Conservation (phyloP, 2,329 filamentous ascomycete genomes). For the Arthrobotrys pseudoclavata region DNA sequence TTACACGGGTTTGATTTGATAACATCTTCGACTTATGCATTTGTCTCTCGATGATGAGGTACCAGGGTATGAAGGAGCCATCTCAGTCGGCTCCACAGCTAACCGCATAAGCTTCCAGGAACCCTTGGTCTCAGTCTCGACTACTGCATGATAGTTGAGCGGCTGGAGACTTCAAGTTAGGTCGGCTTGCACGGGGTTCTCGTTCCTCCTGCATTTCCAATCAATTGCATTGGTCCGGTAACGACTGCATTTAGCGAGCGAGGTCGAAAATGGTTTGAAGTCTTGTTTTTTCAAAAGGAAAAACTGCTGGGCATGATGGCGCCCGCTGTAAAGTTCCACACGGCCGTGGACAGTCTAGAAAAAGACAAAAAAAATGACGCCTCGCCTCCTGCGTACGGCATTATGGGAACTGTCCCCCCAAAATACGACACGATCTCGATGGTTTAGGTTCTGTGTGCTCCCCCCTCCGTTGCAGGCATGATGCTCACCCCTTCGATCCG, state of each 20-base stretch:
- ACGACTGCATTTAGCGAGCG: slow-evolving; percentile 4
- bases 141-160: slow-evolving; percentile 12
- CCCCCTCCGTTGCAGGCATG: not conserved
- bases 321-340: slow-evolving; percentile 34
- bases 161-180: slow-evolving; percentile 1
- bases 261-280: slow-evolving; percentile 6
- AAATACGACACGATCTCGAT: slow-evolving; percentile 4
- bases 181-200: slow-evolving; percentile 18
- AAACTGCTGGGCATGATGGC: slow-evolving; percentile 41
- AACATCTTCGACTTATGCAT: slow-evolving; percentile 30
- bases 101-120: slow-evolving; percentile 14
- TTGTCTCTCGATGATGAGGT: slow-evolving; percentile 36
- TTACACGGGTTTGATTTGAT: slow-evolving; percentile 22
- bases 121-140: slow-evolving; percentile 16
- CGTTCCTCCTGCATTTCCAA: slow-evolving; percentile 40
- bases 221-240: slow-evolving; percentile 7
- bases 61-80: slow-evolving; percentile 16
- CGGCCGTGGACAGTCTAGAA: slow-evolving; percentile 2
- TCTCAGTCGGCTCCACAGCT: slow-evolving; percentile 20
- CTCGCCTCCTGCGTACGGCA: slow-evolving; percentile 58
- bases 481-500: slow-evolving; percentile 13
- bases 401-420: slow-evolving; percentile 1
- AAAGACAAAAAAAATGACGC: slow-evolving; percentile 42
- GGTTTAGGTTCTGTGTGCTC: slow-evolving; percentile 1
- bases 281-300: slow-evolving; percentile 5